phyloP scores from a whole-genome alignment of 1,284 basidiomycete species.

The Malassezia restricta region DNA sequence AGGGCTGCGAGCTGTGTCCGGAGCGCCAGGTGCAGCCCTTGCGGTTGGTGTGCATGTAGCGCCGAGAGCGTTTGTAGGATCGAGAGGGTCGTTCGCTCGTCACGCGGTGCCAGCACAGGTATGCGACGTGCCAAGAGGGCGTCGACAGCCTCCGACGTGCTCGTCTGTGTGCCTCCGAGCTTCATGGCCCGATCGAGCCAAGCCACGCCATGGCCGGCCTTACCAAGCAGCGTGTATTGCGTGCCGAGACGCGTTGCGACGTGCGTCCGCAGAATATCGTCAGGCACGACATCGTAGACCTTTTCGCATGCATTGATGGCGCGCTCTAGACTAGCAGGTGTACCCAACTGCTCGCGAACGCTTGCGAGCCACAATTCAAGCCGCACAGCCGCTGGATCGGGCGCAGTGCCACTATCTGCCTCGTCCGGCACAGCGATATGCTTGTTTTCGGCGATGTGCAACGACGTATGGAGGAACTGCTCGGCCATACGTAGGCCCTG shows the following conservation, averaged over 20 bases:
- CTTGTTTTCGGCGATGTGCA: constrained; percentile 22
- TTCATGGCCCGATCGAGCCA: constrained; percentile 9
- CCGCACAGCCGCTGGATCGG: constrained; percentile 17
- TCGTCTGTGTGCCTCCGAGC: background rate
- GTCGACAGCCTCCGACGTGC: background rate
- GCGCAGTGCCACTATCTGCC: constrained; percentile 9
- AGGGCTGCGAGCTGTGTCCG: constrained; percentile 27
- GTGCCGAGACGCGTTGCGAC: constrained; percentile 5
- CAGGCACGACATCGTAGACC: constrained; percentile 17
- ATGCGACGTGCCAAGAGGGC: background rate
- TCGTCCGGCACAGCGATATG: constrained; percentile 31
- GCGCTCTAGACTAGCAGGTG: background rate
- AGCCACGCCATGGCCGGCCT: background rate
- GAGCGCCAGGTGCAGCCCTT: background rate
- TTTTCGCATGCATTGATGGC: constrained; percentile 18
- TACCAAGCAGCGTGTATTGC: background rate
- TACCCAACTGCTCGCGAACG: constrained; percentile 18
- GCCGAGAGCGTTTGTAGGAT: constrained; percentile 28
- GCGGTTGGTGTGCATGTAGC: constrained; percentile 17
- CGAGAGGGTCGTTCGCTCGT: constrained; percentile 23
- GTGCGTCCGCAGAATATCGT: background rate
- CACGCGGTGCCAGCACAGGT: constrained; percentile 12
- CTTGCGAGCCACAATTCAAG: constrained; percentile 19
- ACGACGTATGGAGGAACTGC: constrained; percentile 24
- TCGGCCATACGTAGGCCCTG: constrained; percentile 26